Evolutionary conservation across 176 grass and related monocot species (phyloP).

Genomic region (Carex pumila): DNA sequence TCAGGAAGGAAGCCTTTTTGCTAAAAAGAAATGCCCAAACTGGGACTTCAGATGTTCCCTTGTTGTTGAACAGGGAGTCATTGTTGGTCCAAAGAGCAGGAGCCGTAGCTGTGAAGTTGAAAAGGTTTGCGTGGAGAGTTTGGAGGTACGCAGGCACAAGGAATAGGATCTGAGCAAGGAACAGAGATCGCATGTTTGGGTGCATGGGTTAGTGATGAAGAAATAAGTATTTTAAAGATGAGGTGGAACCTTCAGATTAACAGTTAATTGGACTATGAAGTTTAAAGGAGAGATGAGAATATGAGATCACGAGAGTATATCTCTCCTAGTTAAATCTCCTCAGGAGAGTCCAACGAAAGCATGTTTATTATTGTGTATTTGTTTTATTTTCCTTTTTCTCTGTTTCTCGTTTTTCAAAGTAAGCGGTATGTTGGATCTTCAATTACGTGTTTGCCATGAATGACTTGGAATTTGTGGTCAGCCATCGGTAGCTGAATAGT

Average conservation of each 20-base stretch:
- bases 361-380: not conserved
- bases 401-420: not conserved
- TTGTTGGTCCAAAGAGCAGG: slow-evolving; percentile 6
- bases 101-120: not conserved
- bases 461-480: no score
- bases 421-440: not conserved
- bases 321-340: not conserved
- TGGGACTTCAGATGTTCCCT: not conserved
- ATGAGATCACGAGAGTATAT: not conserved
- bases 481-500: no score
- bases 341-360: not conserved
- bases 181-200: not conserved
- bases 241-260: slow-evolving; percentile 31
- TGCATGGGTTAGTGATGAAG: not conserved
- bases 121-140: not conserved
- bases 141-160: not conserved
- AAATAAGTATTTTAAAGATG: not conserved
- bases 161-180: not conserved
- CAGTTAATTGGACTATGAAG: not conserved
- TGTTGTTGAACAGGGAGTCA: not conserved
- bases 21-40: not conserved
- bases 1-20: not conserved
- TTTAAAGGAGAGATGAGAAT: not conserved
- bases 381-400: no score
- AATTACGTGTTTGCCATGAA: not conserved